Base-by-base conservation (phyloP, 2,329 filamentous ascomycete species). In the Ophiosphaerella korrae region DNA sequence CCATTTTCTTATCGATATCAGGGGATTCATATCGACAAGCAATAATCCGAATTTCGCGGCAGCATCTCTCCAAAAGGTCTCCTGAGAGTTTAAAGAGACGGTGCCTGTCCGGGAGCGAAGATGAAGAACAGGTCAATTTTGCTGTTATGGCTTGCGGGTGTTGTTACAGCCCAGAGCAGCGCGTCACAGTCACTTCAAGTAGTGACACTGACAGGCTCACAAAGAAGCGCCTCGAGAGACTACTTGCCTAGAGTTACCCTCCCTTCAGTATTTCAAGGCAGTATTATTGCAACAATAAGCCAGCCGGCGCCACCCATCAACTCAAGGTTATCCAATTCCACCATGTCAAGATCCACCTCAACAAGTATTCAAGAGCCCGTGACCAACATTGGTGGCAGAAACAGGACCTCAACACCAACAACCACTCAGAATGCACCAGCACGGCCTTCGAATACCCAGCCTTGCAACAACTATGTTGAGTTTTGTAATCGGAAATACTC, bases 401-500 rank as follows among this genome's bases (percentile, higher is more conserved):
- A 65, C 45, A 61, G 55, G 38, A 70, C 67, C 21, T 50, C 55
- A 26, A 68, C 60, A 21, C 50, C 60, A 13, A 65, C 57, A 16
- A 56, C 53, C 16, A 59, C 60, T 18, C 57, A 50, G 23, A 71
- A 66, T 23, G 60, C 66, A 9, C 54, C 67, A 16, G 55, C 65
- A 9, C 48, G 54, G 33, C 71, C 73, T 4, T 65, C 70, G 5
- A 76, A 76, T 49, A 75, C 74, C 1, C 74, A 75, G 45, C 62
- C 74, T n/a, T 76, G 74, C 60, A 76, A 76, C 58, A 70, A 70
- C 58, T 75, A 74, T 46, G 58, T 67, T 26, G 74, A 76, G 52
- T 70, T 75, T 45, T 76, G 74, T 60, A 57, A 60, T 5, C 61
- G 74, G 18, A 67, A 67, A 45, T 76, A 75, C 53, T 73, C 71